These are phyloP conservation scores for Silene uniflora DNA, from an alignment of 148 eudicot species.

Conservation along the genomic window DNA sequence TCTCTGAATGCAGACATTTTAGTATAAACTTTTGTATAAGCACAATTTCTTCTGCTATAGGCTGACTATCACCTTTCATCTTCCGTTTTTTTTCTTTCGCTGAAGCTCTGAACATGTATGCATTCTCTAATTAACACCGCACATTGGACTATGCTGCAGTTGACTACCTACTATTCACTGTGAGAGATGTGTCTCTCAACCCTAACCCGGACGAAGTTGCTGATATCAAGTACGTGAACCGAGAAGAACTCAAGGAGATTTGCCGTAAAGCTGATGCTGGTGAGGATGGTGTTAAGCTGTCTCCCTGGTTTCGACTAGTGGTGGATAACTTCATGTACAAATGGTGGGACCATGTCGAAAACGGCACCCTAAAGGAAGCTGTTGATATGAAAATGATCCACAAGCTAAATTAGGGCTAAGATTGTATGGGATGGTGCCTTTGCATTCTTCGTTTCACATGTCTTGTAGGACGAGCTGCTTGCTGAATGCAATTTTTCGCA, in stretches of 20 bases:
- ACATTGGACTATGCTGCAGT: conserved; percentile 38
- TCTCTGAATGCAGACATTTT: no score
- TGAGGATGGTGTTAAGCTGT: conserved; percentile 77
- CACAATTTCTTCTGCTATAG: no score
- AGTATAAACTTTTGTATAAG: no score
- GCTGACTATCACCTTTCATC: not conserved
- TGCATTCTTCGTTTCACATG: not conserved
- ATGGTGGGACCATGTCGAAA: conserved; percentile 95
- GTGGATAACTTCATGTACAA: conserved; percentile 92
- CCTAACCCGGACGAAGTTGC: conserved; percentile 96
- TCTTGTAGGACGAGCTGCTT: not conserved
- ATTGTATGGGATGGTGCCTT: conserved; percentile 2
- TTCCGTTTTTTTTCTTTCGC: no score
- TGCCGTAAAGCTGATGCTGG: conserved; percentile 86
- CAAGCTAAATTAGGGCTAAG: conserved; percentile 34
- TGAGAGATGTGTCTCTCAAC: conserved; percentile 60
- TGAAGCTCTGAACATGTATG: no score
- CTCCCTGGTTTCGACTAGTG: conserved; percentile 91
- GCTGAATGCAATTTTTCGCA: conserved; percentile 1
- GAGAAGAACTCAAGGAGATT: conserved; percentile 71
- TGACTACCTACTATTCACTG: conserved; percentile 83
- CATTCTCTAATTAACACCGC: no score
- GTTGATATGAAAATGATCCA: conserved; percentile 85
- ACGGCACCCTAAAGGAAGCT: conserved; percentile 59
- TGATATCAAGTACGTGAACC: conserved; percentile 64